phyloP scores from a whole-genome alignment of 169 alveolate genomes.

The Blepharisma undulans region DNA sequence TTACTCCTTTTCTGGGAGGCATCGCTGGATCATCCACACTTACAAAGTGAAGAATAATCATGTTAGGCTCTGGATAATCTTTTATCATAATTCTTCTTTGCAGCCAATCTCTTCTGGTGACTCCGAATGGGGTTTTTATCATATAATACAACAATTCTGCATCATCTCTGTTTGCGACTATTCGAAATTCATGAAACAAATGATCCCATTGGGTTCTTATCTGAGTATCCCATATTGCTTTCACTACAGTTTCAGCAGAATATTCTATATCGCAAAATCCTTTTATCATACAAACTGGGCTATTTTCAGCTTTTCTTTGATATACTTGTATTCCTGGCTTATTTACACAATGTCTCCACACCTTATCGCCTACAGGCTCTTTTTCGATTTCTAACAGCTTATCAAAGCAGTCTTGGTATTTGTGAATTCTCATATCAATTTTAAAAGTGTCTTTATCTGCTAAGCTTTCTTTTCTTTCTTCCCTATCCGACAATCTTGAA shows the following conservation, averaged over 20 bases:
- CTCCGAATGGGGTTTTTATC: constrained; percentile 79
- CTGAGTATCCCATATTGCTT: constrained; percentile 64
- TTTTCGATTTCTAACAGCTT: constrained; percentile 25
- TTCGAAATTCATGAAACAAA: constrained; percentile 47
- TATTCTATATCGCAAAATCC: constrained; percentile 57
- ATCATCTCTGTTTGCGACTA: constrained; percentile 60
- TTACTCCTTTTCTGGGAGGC: constrained; percentile 56
- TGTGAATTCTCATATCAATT: not conserved
- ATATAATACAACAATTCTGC: constrained; percentile 64
- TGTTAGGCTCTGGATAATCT: constrained; percentile 68
- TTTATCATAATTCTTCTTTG: constrained; percentile 67
- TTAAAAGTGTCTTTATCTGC: not conserved
- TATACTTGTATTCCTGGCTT: constrained; percentile 46
- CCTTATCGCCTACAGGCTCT: constrained; percentile 19
- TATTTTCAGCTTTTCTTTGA: constrained; percentile 60
- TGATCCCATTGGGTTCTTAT: constrained; percentile 33
- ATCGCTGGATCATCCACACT: constrained; percentile 63
- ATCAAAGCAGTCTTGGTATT: constrained; percentile 4
- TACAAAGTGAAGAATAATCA: constrained; percentile 70
- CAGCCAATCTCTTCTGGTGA: constrained; percentile 77
- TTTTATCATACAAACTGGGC: constrained; percentile 73
- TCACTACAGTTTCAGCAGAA: constrained; percentile 57
- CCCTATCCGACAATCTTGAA: not conserved
- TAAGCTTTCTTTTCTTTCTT: not conserved
- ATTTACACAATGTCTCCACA: constrained; percentile 28